These are phyloP conservation scores for Arctium minus DNA, from an alignment of 129 eudicot species.

Conservation along the genomic window DNA sequence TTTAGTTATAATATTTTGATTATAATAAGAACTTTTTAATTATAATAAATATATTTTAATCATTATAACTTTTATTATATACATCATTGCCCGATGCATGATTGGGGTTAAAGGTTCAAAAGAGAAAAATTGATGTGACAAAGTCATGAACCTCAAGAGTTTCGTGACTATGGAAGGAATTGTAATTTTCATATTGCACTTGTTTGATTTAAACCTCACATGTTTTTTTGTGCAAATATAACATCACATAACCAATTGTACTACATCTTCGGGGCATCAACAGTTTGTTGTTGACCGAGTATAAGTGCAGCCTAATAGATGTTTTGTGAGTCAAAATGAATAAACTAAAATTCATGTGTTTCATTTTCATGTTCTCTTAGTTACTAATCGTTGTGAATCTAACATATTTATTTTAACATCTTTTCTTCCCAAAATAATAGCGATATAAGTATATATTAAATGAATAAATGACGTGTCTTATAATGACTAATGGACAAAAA, in stretches of 20 bases:
- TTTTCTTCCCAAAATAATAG: no score
- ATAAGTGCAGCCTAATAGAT: neutral
- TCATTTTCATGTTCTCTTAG: neutral
- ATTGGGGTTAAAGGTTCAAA: no score
- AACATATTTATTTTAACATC: neutral
- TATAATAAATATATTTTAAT: no score
- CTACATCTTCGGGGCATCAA: neutral
- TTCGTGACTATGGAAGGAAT: neutral
- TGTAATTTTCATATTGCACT: neutral
- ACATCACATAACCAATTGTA: neutral
- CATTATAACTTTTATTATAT: no score
- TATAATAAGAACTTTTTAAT: no score
- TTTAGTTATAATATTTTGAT: no score
- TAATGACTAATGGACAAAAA: neutral
- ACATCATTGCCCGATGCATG: no score
- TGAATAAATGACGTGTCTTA: neutral
- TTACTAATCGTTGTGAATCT: neutral
- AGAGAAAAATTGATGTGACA: no score
- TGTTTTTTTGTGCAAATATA: neutral
- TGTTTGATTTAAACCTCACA: neutral
- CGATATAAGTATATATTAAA: neutral
- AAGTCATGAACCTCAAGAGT: no score
- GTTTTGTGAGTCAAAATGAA: neutral
- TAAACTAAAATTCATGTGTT: neutral
- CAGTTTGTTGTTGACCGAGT: neutral